phyloP scores from a whole-genome alignment of 345 rosid genomes.

The Psidium guajava region DNA sequence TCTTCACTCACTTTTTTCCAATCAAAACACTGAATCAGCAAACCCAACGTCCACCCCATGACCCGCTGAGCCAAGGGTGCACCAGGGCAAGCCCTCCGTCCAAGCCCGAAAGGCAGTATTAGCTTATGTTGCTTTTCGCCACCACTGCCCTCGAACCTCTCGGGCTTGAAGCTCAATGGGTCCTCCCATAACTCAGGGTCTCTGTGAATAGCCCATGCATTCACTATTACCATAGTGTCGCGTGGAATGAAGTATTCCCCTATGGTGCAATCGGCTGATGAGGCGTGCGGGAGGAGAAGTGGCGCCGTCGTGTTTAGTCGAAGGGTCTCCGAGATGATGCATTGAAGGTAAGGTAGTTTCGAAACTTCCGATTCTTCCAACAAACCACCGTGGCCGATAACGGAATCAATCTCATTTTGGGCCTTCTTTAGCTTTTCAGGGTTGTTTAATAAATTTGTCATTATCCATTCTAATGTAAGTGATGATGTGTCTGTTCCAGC shows the following conservation, averaged over 20 bases:
- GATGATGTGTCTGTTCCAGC: constrained; percentile 40
- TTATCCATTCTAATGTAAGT: constrained; percentile 35
- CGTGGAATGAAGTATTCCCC: constrained; percentile 28
- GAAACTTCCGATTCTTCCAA: constrained; percentile 21
- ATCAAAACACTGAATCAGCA: constrained; percentile 40
- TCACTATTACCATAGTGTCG: constrained; percentile 23
- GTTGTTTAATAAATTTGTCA: constrained; percentile 32
- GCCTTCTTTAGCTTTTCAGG: constrained; percentile 24
- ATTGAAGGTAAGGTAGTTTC: constrained; percentile 24
- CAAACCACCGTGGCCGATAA: constrained; percentile 11
- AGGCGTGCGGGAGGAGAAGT: constrained; percentile 19
- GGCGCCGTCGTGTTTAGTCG: constrained; percentile 32
- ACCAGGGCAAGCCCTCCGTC: constrained; percentile 47
- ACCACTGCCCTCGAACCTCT: constrained; percentile 18
- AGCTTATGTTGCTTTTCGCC: constrained; percentile 7
- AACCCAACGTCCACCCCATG: constrained; percentile 22
- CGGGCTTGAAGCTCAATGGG: constrained; percentile 28
- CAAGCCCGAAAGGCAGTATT: constrained; percentile 31
- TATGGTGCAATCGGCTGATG: constrained; percentile 23
- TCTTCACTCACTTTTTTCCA: constrained; percentile 28
- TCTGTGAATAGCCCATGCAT: constrained; percentile 49
- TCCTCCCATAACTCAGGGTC: constrained; percentile 40
- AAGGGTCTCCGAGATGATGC: constrained; percentile 25
- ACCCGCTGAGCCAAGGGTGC: constrained; percentile 21
- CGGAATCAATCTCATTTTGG: constrained; percentile 11